Base-by-base conservation (phyloP, 257 asterid genomes). In the Solanum etuberosum region DNA sequence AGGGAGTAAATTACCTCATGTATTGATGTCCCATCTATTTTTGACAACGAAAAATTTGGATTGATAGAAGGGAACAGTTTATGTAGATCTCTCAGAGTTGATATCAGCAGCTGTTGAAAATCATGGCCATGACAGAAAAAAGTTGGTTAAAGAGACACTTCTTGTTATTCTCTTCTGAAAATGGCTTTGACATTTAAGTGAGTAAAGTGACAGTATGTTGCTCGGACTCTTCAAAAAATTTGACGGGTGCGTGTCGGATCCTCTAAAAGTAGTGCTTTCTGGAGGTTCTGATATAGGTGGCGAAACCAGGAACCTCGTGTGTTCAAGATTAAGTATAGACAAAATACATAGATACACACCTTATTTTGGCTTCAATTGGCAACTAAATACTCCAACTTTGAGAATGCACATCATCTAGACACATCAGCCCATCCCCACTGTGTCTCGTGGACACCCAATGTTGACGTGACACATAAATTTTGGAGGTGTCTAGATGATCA, bases 71-170 rank as follows among this genome's bases (percentile, higher is more conserved):
- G 96, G 88, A 93, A 91, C 16, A 92, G 88, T 87, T 88, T 89
- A 23, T 87, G 89, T 4, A 95, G 90, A 91, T 97, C 98, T 61
- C 91, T 89, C 88, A 97, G 82, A n/a, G 99, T 97, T 93, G 89
- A 91, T 87, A 92, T 82, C 80, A 95, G 88, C 92, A 95, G 80
- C 98, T 96, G 94, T 35, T 16, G 87, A 83, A 86, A 84, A 90
- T 3, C n/a, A 70, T n/a, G 84, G 5, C 5, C 84, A 43, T n/a
- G 46, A 40, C 37, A 42, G 59, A 12, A 35, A 21, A 77, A 27
- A 7, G 5, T 78, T 27, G 23, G 7, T 73, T 7, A 43, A 80
- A 29, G 27, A 29, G 42, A 18, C 84, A 27, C 15, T 72, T 42
- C 37, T 27, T 42, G 85, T 29, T 73, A 21, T 35, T 80, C 65